Percentiles rank a stretch among this genome's conserved stretches.
Evolutionary conservation across 2,329 filamentous ascomycete genomes (phyloP).

Genomic region (Alternaria brassicae): DNA sequence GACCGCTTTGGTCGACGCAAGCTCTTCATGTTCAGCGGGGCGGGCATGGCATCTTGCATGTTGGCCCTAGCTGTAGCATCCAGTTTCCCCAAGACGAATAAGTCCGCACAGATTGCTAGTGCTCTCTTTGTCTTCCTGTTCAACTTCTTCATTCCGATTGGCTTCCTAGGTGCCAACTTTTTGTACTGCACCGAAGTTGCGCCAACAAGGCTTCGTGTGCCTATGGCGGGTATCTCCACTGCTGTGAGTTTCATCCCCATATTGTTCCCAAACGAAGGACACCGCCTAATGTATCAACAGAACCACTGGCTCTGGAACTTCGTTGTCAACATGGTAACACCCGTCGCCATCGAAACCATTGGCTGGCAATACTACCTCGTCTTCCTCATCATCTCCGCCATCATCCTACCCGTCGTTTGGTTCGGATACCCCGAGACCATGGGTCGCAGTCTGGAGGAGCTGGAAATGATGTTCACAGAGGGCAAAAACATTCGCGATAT

Average conservation of each 20-base stretch:
- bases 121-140: slow-evolving; percentile 66
- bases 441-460: slow-evolving; percentile 58
- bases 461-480: slow-evolving; percentile 52
- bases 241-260: slow-evolving; percentile 34
- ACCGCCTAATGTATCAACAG: background rate
- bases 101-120: slow-evolving; percentile 58
- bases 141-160: slow-evolving; percentile 67
- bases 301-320: slow-evolving; percentile 58
- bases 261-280: slow-evolving; percentile 26
- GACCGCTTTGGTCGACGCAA: slow-evolving; percentile 71
- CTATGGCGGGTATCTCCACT: slow-evolving; percentile 64
- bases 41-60: slow-evolving; percentile 64
- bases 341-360: slow-evolving; percentile 59
- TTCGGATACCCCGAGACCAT: slow-evolving; percentile 59
- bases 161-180: slow-evolving; percentile 66
- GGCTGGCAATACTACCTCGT: slow-evolving; percentile 62
- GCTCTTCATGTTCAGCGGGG: slow-evolving; percentile 61
- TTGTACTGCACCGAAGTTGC: slow-evolving; percentile 67
- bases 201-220: slow-evolving; percentile 59
- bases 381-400: slow-evolving; percentile 56
- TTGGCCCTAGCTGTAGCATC: slow-evolving; percentile 61
- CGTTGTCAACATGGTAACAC: slow-evolving; percentile 38
- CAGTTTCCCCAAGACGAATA: slow-evolving; percentile 57
- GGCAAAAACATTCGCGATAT: slow-evolving; percentile 41
- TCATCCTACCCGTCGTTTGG: slow-evolving; percentile 56